Evolutionary conservation across 2,329 filamentous ascomycete species (phyloP).

Genomic region (Paraphaeosphaeria sporulosa): DNA sequence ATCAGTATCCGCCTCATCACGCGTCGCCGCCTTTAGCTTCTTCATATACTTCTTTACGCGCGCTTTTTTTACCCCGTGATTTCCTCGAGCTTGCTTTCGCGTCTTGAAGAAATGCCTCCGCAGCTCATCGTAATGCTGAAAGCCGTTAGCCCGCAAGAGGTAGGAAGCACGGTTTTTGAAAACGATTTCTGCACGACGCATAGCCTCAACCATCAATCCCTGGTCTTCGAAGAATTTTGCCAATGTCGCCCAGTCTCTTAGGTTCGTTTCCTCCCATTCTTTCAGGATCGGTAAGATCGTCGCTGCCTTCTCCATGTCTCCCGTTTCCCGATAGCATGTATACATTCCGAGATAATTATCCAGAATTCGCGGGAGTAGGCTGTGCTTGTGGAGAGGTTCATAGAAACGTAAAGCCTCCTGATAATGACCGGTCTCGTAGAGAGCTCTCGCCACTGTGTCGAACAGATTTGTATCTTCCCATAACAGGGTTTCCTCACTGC

Average conservation of each 20-base stretch:
- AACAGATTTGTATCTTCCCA: constrained; percentile 81
- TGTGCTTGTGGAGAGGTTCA: constrained; percentile 52
- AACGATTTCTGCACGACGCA: constrained; percentile 67
- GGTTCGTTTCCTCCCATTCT: constrained; percentile 73
- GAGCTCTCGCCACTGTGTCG: constrained; percentile 70
- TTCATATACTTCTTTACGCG: constrained; percentile 35
- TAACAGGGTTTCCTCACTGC: constrained; percentile 58
- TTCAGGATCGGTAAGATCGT: constrained; percentile 79
- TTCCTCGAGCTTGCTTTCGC: constrained; percentile 37
- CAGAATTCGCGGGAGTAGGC: constrained; percentile 34
- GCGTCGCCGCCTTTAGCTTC: constrained; percentile 35
- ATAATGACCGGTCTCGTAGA: constrained; percentile 60
- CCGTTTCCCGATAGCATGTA: constrained; percentile 72
- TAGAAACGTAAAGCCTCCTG: constrained; percentile 67
- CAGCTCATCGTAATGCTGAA: constrained; percentile 40
- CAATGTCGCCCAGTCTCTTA: constrained; percentile 79
- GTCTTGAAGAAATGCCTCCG: constrained; percentile 34
- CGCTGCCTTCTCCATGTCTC: constrained; percentile 73
- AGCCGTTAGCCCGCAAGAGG: constrained; percentile 54
- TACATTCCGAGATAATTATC: constrained; percentile 46
- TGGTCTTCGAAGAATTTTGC: constrained; percentile 81
- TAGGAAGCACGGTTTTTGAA: constrained; percentile 67
- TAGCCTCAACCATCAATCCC: constrained; percentile 66
- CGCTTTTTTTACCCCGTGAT: constrained; percentile 36
- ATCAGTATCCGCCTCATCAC: constrained; percentile 20